Conservation (phyloP, 257 asterid species). For the Eucommia ulmoides region DNA sequence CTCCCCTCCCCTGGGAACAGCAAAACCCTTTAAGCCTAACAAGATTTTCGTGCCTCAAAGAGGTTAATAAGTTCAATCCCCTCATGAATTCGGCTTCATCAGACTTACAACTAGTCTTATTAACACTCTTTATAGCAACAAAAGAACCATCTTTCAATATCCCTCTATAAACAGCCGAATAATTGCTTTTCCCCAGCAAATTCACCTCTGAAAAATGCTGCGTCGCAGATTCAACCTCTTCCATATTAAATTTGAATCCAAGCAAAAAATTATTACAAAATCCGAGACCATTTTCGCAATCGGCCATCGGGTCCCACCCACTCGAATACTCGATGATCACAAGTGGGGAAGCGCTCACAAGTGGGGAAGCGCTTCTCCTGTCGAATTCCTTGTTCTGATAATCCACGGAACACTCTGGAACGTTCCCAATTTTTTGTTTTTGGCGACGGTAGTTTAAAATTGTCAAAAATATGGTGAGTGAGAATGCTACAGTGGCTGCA, state of each 20-base stretch:
- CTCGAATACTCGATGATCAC: slow-evolving; percentile 34
- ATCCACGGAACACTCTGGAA: too few relatives aligned
- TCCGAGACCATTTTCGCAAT: slow-evolving; percentile 26
- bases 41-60: slow-evolving; percentile 63
- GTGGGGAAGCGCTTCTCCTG: too few relatives aligned
- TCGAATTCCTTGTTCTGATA: slow-evolving; percentile 26
- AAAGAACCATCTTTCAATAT: slow-evolving; percentile 62
- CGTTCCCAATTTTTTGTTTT: slow-evolving; percentile 58
- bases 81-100: slow-evolving; percentile 72
- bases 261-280: slow-evolving; percentile 18
- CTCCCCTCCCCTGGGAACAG: slow-evolving; percentile 82
- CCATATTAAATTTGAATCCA: slow-evolving; percentile 55
- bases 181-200: slow-evolving; percentile 70
- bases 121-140: slow-evolving; percentile 68
- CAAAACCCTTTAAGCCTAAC: slow-evolving; percentile 72
- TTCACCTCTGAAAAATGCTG: slow-evolving; percentile 78
- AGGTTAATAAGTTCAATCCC: slow-evolving; percentile 62
- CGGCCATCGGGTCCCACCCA: slow-evolving; percentile 34
- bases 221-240: slow-evolving; percentile 89
- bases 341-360: slow-evolving; percentile 52
- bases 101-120: slow-evolving; percentile 60
- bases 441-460: slow-evolving; percentile 31
- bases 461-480: slow-evolving; percentile 21
- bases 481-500: slow-evolving; percentile 17
- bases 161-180: slow-evolving; percentile 69